phyloP scores from a whole-genome alignment of 345 rosid genomes.

The Passiflora organensis region DNA sequence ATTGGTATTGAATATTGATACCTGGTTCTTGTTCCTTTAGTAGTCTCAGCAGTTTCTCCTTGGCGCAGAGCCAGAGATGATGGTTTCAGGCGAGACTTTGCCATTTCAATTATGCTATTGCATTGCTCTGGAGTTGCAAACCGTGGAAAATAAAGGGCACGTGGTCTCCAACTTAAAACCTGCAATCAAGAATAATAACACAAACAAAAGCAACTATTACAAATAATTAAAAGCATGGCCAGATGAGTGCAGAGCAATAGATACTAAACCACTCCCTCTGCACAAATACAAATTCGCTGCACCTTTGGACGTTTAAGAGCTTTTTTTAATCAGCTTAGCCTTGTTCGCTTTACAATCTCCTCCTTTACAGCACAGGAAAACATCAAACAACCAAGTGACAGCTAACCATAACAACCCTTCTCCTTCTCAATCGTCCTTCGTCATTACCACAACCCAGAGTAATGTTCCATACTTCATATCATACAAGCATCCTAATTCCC shows the following conservation, averaged over 20 bases:
- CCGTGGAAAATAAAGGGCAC: slow-evolving; percentile 65
- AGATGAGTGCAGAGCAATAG: not conserved
- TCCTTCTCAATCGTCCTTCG: too few relatives aligned
- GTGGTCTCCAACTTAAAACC: slow-evolving; percentile 76
- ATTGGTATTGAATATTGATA: slow-evolving; percentile 5
- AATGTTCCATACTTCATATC: too few relatives aligned
- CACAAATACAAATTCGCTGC: not conserved
- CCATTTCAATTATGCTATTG: slow-evolving; percentile 41
- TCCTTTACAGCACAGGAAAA: too few relatives aligned
- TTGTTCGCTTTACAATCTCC: not conserved
- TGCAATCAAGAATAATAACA: slow-evolving; percentile 15
- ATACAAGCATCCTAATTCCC: too few relatives aligned
- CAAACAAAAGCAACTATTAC: not conserved
- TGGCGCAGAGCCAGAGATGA: slow-evolving; percentile 59
- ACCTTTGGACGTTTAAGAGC: not conserved
- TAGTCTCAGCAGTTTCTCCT: slow-evolving; percentile 67
- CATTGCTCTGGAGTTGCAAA: slow-evolving; percentile 66
- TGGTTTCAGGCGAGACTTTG: slow-evolving; percentile 49
- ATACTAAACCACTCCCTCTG: not conserved
- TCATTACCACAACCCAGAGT: too few relatives aligned
- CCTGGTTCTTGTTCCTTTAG: slow-evolving; percentile 74
- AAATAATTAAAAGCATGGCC: not conserved
- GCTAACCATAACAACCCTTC: too few relatives aligned
- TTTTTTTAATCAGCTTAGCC: not conserved
- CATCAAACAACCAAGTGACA: too few relatives aligned